phyloP scores from a whole-genome alignment of 179 eudicot genomes.

The Patellifolia procumbens region DNA sequence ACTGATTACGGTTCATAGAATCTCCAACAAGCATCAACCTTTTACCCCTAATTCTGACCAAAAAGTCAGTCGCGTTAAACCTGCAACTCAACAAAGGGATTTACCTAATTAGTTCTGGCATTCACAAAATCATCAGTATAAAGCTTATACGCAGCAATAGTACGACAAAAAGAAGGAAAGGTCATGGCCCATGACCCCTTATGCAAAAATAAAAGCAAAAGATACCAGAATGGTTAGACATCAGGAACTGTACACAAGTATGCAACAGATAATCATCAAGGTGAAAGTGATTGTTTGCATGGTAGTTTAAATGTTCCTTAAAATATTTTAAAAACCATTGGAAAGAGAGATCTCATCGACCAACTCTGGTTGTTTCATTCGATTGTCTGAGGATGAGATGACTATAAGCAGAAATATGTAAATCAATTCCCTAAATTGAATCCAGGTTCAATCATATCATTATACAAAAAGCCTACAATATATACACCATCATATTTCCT shows the following conservation, averaged over 20 bases:
- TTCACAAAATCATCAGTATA: background rate
- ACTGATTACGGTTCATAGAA: conserved; percentile 95
- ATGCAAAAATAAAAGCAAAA: background rate
- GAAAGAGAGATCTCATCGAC: background rate
- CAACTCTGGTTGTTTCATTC: background rate
- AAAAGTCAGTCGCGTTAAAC: conserved; percentile 83
- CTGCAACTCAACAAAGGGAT: conserved; percentile 33
- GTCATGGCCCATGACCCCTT: too few relatives aligned
- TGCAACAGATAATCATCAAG: background rate
- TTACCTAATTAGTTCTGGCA: background rate
- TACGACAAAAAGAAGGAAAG: background rate
- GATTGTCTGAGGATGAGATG: too few relatives aligned
- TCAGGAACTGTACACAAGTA: background rate
- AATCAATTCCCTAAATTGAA: background rate
- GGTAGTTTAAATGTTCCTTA: background rate
- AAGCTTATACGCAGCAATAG: background rate
- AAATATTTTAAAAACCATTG: background rate
- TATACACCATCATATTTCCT: background rate
- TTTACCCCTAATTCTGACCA: conserved; percentile 78
- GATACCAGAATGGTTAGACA: background rate
- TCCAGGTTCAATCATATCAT: background rate
- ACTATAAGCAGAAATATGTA: background rate
- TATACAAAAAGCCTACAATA: background rate
- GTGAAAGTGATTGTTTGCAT: too few relatives aligned
- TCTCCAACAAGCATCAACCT: conserved; percentile 89